A percentile compares a stretch with the other conserved stretches of the same genome.
Conservation (phyloP, 2,329 filamentous ascomycete genomes). For the Tolypocladium tundrense region DNA sequence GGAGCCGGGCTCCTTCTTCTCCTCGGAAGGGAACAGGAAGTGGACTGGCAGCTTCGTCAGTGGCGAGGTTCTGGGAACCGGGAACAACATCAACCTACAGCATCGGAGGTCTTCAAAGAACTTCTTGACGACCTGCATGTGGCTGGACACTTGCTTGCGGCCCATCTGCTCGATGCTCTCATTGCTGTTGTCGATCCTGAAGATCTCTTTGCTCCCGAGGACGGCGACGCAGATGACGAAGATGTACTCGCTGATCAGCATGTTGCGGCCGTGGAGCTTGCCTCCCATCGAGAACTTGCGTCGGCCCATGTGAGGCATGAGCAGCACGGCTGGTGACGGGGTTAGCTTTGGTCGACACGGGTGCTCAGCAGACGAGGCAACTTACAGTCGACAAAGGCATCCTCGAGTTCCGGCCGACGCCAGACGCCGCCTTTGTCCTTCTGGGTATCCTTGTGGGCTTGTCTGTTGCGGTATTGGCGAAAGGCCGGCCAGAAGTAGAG, state of each 20-base stretch:
- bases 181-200: conserved; percentile 31
- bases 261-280: conserved; percentile 57
- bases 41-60: conserved; percentile 31
- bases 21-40: conserved; percentile 47
- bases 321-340: conserved; percentile 41
- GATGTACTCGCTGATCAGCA: conserved; percentile 60
- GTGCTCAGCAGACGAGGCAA: neutral
- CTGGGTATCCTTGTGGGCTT: conserved; percentile 49
- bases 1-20: conserved; percentile 46
- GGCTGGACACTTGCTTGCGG: conserved; percentile 59
- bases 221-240: conserved; percentile 31
- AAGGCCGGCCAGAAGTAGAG: conserved; percentile 54
- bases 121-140: conserved; percentile 61
- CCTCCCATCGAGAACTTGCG: conserved; percentile 56
- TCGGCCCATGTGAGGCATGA: conserved; percentile 56
- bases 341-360: conserved; percentile 8
- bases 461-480: conserved; percentile 54
- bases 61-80: neutral
- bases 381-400: conserved; percentile 58
- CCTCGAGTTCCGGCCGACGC: conserved; percentile 45
- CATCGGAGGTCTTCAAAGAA: conserved; percentile 53
- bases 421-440: conserved; percentile 50
- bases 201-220: conserved; percentile 31
- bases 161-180: conserved; percentile 36
- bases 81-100: conserved; percentile 36